Conservation (phyloP, 192 early-diverging fungal species). For the Obelidium mucronatum region DNA sequence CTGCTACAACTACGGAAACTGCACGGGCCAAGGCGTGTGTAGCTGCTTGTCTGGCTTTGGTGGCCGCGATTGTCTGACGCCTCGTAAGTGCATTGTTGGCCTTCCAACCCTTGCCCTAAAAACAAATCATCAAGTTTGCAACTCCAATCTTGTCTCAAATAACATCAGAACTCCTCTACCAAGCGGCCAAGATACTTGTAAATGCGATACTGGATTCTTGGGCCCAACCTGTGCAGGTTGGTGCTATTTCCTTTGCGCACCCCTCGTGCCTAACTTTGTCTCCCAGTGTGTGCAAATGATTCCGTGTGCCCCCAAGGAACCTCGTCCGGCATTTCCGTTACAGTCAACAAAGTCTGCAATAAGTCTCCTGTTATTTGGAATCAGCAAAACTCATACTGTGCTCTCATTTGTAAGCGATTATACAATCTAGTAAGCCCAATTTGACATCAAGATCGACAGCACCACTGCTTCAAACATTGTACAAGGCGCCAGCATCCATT, state of each 20-base stretch:
- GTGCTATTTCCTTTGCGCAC: not conserved
- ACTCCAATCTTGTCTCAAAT: conserved; percentile 27
- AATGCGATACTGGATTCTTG: conserved; percentile 64
- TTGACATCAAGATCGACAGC: conserved; percentile 31
- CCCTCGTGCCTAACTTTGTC: not conserved
- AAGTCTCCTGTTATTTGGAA: conserved; percentile 54
- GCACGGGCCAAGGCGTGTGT: conserved; percentile 35
- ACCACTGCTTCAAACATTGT: conserved; percentile 46
- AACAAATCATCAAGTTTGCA: too few relatives aligned
- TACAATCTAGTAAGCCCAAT: not conserved
- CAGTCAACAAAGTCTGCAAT: conserved; percentile 55
- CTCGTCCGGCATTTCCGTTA: conserved; percentile 14
- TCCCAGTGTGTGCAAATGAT: conserved; percentile 50
- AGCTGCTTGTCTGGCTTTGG: conserved; percentile 49
- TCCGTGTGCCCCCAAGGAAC: conserved; percentile 52
- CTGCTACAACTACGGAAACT: conserved; percentile 55
- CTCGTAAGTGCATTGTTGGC: conserved; percentile 32
- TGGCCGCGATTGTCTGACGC: conserved; percentile 45
- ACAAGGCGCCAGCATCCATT: conserved; percentile 40
- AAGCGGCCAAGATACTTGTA: conserved; percentile 19
- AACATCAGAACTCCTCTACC: conserved; percentile 23
- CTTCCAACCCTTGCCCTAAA: not conserved
- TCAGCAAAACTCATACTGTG: conserved; percentile 46
- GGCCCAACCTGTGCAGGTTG: conserved; percentile 63
- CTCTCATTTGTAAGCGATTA: conserved; percentile 38